A percentile compares a stretch with the other conserved stretches of the same genome.
phyloP scores from a whole-genome alignment of 805 yeast species.

The Ogataea thermomethanolica region DNA sequence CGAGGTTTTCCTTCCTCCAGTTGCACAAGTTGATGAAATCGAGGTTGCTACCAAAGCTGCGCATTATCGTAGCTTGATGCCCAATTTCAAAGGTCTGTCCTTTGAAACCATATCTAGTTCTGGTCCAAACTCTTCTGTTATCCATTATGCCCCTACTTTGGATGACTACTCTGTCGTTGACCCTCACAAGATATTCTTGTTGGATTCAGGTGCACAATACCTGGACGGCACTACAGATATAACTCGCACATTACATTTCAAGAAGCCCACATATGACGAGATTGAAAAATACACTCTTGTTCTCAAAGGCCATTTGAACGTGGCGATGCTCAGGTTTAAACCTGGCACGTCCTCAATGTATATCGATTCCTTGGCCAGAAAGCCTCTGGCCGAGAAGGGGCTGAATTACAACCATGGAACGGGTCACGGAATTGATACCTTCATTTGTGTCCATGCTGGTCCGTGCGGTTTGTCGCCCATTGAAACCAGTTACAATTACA shows the following conservation, averaged over 20 bases:
- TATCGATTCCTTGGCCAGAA: slow-evolving; percentile 81
- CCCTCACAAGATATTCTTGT: slow-evolving; percentile 63
- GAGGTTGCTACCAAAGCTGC: slow-evolving; percentile 54
- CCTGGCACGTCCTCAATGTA: slow-evolving; percentile 69
- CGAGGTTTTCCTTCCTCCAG: slow-evolving; percentile 35
- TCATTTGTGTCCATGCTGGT: slow-evolving; percentile 89
- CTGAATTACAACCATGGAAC: slow-evolving; percentile 91
- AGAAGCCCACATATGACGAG: slow-evolving; percentile 54
- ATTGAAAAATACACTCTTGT: slow-evolving; percentile 75
- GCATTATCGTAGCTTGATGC: slow-evolving; percentile 39
- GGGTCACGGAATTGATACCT: slow-evolving; percentile 96
- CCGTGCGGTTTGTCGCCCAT: slow-evolving; percentile 74
- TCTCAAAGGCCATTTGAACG: slow-evolving; percentile 84
- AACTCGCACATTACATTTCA: slow-evolving; percentile 80
- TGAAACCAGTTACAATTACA: slow-evolving; percentile 35
- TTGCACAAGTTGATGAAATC: slow-evolving; percentile 48
- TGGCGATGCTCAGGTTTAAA: slow-evolving; percentile 78
- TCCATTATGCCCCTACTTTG: slow-evolving; percentile 69
- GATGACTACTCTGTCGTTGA: slow-evolving; percentile 59
- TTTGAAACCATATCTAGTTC: slow-evolving; percentile 75
- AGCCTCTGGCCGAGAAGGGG: slow-evolving; percentile 76
- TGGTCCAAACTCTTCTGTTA: slow-evolving; percentile 71
- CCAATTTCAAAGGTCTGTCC: slow-evolving; percentile 61
- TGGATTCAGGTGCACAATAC: slow-evolving; percentile 92
- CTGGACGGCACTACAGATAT: slow-evolving; percentile 95